A percentile compares a stretch with the other conserved stretches of the same genome.
phyloP scores from a whole-genome alignment of 495 filamentous ascomycete species.

The Terfezia boudieri region DNA sequence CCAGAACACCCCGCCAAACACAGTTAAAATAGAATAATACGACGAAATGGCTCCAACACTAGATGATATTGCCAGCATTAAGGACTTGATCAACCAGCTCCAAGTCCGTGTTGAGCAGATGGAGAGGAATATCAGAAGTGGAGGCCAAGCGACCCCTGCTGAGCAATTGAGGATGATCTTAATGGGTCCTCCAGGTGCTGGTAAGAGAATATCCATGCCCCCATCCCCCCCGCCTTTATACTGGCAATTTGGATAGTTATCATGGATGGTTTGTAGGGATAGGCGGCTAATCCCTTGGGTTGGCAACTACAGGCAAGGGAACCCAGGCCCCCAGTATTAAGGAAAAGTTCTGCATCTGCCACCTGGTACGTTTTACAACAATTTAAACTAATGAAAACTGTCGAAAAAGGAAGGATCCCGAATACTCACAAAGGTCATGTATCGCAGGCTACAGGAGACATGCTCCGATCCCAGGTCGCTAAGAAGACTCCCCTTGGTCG shows the following conservation, averaged over 20 bases:
- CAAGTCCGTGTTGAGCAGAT: constrained; percentile 61
- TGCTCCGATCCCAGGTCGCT: constrained; percentile 94
- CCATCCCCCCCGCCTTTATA: neutral
- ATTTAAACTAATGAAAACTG: too few species aligned
- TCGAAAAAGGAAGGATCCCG: neutral
- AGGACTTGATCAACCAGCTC: constrained; percentile 36
- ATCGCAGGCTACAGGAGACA: constrained; percentile 81
- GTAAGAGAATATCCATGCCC: constrained; percentile 29
- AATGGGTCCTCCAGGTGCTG: constrained; percentile 93
- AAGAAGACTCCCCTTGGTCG: constrained; percentile 89
- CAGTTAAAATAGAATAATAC: too few species aligned
- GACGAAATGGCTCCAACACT: neutral
- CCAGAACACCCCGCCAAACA: too few species aligned
- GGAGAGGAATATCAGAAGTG: constrained; percentile 48
- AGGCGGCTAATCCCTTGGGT: neutral
- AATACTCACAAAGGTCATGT: neutral
- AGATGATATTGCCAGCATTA: constrained; percentile 31
- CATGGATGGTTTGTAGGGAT: constrained; percentile 11
- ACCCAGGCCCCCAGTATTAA: constrained; percentile 96
- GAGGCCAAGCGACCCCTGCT: constrained; percentile 25
- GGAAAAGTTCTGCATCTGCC: constrained; percentile 89
- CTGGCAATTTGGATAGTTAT: too few species aligned
- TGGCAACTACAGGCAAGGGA: constrained; percentile 60
- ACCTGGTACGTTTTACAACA: constrained; percentile 44
- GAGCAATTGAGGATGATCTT: constrained; percentile 78